Percentiles rank a stretch among this genome's conserved stretches.
Conservation (phyloP, 208 protist genomes). For the Wallacemonas rigidus region DNA sequence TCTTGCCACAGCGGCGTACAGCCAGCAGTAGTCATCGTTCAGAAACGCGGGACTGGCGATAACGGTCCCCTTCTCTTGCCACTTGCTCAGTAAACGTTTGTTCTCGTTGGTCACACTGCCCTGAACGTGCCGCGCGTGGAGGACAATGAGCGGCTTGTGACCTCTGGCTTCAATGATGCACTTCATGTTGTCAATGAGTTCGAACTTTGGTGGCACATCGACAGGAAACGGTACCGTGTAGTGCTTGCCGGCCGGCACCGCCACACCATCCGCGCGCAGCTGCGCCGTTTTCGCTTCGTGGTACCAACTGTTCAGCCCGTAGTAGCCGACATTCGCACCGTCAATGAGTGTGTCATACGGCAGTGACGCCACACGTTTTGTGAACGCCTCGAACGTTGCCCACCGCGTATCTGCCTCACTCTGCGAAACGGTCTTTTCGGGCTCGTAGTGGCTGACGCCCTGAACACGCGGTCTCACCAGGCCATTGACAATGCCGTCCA, state of each 20-base stretch:
- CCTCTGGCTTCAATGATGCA: slow-evolving; percentile 32
- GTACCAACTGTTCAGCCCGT: slow-evolving; percentile 83
- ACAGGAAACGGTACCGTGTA: slow-evolving; percentile 73
- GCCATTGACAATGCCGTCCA: slow-evolving; percentile 76
- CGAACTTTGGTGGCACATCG: slow-evolving; percentile 85
- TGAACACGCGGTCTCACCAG: slow-evolving; percentile 59
- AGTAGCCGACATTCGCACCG: slow-evolving; percentile 83
- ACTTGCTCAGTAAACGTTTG: slow-evolving; percentile 38
- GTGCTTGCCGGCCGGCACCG: slow-evolving; percentile 40
- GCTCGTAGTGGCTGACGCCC: slow-evolving; percentile 60
- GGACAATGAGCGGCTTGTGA: slow-evolving; percentile 62
- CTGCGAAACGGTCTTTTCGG: slow-evolving; percentile 39
- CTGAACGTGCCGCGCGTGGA: slow-evolving; percentile 70
- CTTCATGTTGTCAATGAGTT: slow-evolving; percentile 75
- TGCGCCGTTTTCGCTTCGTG: slow-evolving; percentile 57
- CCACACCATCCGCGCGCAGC: slow-evolving; percentile 40
- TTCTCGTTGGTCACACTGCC: slow-evolving; percentile 29
- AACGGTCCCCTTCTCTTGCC: slow-evolving; percentile 38
- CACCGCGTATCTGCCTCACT: slow-evolving; percentile 41
- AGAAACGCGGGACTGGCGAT: slow-evolving; percentile 75
- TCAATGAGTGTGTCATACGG: slow-evolving; percentile 81
- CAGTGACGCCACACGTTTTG: slow-evolving; percentile 29
- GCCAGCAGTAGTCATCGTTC: slow-evolving; percentile 90
- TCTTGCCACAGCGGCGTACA: slow-evolving; percentile 62
- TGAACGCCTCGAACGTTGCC: slow-evolving; percentile 65